These are phyloP conservation scores for Rehmannia glutinosa DNA, from an alignment of 257 asterid species.

Conservation along the genomic window DNA sequence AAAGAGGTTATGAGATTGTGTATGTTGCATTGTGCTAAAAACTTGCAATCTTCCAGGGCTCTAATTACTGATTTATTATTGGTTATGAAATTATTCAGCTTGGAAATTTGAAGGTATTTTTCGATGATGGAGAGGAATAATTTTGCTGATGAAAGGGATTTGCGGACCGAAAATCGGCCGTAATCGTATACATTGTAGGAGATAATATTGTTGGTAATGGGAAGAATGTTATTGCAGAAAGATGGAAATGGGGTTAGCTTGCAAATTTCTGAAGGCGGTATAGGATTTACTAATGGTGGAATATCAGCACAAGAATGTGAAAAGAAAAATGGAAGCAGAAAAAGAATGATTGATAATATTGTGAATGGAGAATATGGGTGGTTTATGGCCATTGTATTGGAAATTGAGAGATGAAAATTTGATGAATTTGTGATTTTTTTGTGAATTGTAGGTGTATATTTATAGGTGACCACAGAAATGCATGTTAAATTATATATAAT, in stretches of 20 bases:
- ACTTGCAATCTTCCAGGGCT: conserved; percentile 66
- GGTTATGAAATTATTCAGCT: conserved; percentile 18
- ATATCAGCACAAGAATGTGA: conserved; percentile 4
- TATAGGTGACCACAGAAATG: conserved; percentile 22
- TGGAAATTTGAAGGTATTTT: conserved; percentile 28
- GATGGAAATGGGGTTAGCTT: conserved; percentile 51
- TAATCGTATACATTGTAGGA: conserved; percentile 51
- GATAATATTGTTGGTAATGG: conserved; percentile 37
- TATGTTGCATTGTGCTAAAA: conserved; percentile 50
- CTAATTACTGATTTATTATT: no score
- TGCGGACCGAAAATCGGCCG: conserved; percentile 50
- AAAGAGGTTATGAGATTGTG: conserved; percentile 37
- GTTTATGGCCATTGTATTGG: conserved; percentile 17
- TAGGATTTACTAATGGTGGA: no score
- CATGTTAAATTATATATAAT: no score
- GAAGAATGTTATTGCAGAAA: conserved; percentile 45
- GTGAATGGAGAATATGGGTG: background rate
- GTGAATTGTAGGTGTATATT: conserved; percentile 1
- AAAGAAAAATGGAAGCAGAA: conserved; percentile 10
- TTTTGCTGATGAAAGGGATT: conserved; percentile 42
- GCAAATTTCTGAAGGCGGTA: conserved; percentile 45
- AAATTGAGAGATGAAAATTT: background rate
- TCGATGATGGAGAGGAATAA: conserved; percentile 45
- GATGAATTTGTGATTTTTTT: background rate
- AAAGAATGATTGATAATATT: background rate